Conservation (phyloP, 345 rosid species). For the Reutealis trisperma region DNA sequence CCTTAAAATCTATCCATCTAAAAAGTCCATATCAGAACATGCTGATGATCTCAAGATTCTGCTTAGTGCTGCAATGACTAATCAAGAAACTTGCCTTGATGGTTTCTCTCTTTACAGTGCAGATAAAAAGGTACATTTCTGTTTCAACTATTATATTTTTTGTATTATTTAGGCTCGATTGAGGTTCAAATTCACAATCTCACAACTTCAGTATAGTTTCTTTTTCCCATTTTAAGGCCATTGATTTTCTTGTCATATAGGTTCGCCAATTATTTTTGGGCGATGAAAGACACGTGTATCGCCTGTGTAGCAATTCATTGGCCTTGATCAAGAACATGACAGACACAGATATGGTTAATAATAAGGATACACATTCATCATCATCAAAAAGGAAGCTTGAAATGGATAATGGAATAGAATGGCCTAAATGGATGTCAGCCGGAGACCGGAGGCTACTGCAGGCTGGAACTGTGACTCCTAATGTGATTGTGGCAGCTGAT, state of each 20-base stretch:
- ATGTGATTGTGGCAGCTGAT: conserved; percentile 33
- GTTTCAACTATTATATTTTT: too few species aligned
- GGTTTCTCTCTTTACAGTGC: conserved; percentile 21
- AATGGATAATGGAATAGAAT: conserved; percentile 4
- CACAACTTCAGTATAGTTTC: background rate
- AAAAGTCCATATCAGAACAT: conserved; percentile 28
- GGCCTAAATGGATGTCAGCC: conserved; percentile 29
- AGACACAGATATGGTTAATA: conserved; percentile 32
- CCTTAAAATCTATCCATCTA: conserved; percentile 6
- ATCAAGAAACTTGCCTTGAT: conserved; percentile 28
- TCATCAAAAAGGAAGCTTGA: conserved; percentile 21
- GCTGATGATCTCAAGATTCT: conserved; percentile 23
- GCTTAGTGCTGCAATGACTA: conserved; percentile 27
- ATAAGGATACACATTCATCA: conserved; percentile 1
- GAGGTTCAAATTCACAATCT: too few species aligned
- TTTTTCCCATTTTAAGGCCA: background rate
- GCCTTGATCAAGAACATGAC: conserved; percentile 43
- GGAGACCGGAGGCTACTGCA: conserved; percentile 28
- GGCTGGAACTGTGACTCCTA: conserved; percentile 13
- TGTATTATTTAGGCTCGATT: too few species aligned
- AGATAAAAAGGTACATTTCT: conserved; percentile 13
- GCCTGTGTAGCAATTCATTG: conserved; percentile 34
- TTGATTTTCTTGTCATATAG: background rate
- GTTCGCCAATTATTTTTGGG: conserved; percentile 2
- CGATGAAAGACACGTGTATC: conserved; percentile 22